Evolutionary conservation across 805 yeast genomes (phyloP), one percentile per base, ranked within the genome.

Genomic region (Candida insectalens): DNA sequence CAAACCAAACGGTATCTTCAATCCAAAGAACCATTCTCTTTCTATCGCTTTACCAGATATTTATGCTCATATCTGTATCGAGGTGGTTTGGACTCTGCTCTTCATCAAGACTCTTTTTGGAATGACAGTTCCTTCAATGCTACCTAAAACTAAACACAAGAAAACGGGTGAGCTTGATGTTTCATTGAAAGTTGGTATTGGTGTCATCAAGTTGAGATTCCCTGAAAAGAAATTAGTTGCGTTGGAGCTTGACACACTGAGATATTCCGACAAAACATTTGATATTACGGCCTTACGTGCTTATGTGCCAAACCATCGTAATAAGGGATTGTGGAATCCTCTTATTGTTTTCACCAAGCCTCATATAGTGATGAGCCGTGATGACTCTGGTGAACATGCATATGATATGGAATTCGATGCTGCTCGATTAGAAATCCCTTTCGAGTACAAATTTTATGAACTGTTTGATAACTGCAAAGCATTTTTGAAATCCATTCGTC

Each of bases 381-480:
- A 30, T 9, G 32, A 30, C 6, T 23, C 30, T 6, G 23, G 32
- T 5, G n/a, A 32, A 12, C 6, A 19, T 7, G 29, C 31, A 3
- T 40, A 29, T 2, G 33, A 34, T 27, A 23, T 51, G 15, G 36
- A 25, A 29, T 44, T 51, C 16, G 35, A 49, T 17, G 47, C 59
- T 2, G 37, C 46, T n/a, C 36, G 59, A 37, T 47, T 56, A 34
- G 60, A 55, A 37, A 47, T 85, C 32, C 96, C 97, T 0, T 76
- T 77, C 55, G 77, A 77, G 36, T 83, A 83, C 49, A 66, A 82
- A 34, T 77, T 84, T 41, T 85, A 78, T 58, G 71, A 76, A 28
- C 70, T 87, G 4, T 74, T 88, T 46, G 96, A 88, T 47, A 84
- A 83, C 48, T 57, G 82, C n/a, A 69, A 84, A 23, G 82, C 89